phyloP scores from a whole-genome alignment of 2,329 filamentous ascomycete species.

The Botrytis byssoidea region DNA sequence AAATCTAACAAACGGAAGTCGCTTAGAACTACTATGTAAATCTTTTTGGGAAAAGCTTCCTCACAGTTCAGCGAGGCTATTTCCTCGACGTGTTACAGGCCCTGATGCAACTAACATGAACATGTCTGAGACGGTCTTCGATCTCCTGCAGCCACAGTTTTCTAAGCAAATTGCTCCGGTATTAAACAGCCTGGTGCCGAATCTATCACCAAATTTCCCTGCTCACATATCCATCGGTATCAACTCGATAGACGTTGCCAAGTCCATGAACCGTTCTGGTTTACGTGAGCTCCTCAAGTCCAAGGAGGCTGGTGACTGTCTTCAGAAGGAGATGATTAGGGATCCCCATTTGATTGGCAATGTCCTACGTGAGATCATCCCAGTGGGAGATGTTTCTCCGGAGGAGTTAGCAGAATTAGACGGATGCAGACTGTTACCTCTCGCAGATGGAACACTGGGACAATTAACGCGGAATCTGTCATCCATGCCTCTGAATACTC shows the following conservation, averaged over 20 bases:
- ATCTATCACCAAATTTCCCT: constrained; percentile 29
- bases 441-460: constrained; percentile 31
- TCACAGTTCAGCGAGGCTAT: constrained; percentile 24
- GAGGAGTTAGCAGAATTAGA: constrained; percentile 27
- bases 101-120: constrained; percentile 18
- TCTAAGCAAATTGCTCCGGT: constrained; percentile 26
- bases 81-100: constrained; percentile 26
- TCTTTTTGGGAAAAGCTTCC: constrained; percentile 32
- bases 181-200: constrained; percentile 23
- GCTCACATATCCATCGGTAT: constrained; percentile 16
- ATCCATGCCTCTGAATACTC: not conserved
- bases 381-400: not conserved
- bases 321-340: constrained; percentile 20
- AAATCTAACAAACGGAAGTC: constrained; percentile 20
- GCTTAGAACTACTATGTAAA: constrained; percentile 23
- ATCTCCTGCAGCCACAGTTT: constrained; percentile 25
- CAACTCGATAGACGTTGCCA: constrained; percentile 14
- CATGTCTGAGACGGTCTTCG: constrained; percentile 31
- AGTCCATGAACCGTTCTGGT: constrained; percentile 25
- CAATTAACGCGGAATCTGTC: constrained; percentile 20
- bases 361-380: constrained; percentile 22
- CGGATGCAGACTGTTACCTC: constrained; percentile 34
- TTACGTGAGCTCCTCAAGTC: constrained; percentile 29
- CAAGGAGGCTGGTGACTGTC: not conserved
- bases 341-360: constrained; percentile 20